A percentile compares a stretch with the other conserved stretches of the same genome.
These are phyloP conservation scores for Aspergillus neoniger DNA, from an alignment of 2,329 filamentous ascomycete species.

Conservation along the genomic window DNA sequence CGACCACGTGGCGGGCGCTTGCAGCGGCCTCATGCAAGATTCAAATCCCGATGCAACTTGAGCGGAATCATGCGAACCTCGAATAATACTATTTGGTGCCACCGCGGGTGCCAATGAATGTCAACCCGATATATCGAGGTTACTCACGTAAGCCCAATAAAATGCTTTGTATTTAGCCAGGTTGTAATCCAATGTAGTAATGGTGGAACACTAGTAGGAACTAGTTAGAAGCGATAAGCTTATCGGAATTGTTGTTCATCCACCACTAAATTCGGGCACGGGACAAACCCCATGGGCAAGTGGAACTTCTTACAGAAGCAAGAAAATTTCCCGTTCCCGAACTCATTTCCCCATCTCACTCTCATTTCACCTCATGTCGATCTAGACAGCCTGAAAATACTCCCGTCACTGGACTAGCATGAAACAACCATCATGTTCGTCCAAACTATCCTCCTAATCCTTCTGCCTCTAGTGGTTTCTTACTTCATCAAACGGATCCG, in stretches of 20 bases:
- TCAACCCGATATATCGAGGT: no score
- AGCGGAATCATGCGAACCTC: no score
- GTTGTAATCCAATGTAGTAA: no score
- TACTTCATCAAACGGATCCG: conserved; percentile 4
- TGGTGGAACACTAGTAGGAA: no score
- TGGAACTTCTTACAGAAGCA: neutral
- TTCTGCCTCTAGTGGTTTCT: conserved; percentile 1
- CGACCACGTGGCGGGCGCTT: no score
- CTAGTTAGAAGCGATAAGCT: no score
- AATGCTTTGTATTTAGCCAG: no score
- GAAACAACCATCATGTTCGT: neutral
- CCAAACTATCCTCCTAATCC: neutral
- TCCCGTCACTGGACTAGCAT: neutral
- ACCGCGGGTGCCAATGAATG: no score
- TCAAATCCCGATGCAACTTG: no score
- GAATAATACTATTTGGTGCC: no score
- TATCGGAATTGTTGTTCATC: neutral
- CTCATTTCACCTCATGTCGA: neutral
- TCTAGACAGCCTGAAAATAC: neutral
- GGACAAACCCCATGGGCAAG: neutral
- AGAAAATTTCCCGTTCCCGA: neutral
- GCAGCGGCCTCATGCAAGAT: no score
- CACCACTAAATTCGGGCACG: neutral
- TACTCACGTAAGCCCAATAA: no score
- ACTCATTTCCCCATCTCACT: neutral